These are phyloP conservation scores for Fusarium drepaniforme DNA, from an alignment of 2,329 filamentous ascomycete genomes.

Conservation along the genomic window DNA sequence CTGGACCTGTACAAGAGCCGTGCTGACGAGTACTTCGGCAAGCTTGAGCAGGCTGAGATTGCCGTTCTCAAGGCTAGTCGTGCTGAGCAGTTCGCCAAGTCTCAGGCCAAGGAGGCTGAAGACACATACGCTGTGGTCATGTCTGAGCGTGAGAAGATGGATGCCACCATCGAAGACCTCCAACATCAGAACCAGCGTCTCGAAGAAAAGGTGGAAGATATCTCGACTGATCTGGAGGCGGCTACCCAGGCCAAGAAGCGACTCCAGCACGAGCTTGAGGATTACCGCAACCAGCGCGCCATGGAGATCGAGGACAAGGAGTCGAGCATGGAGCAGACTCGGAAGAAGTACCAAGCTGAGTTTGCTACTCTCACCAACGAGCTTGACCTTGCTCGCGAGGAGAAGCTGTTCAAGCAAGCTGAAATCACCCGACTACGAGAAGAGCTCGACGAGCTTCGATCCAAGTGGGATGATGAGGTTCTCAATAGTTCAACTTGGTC, in stretches of 20 bases:
- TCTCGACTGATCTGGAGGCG: constrained; percentile 88
- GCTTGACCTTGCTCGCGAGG: constrained; percentile 92
- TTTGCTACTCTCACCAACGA: constrained; percentile 91
- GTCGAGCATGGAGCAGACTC: constrained; percentile 93
- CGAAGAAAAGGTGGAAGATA: constrained; percentile 91
- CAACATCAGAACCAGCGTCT: constrained; percentile 90
- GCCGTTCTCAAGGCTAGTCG: constrained; percentile 91
- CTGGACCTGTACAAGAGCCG: constrained; percentile 91
- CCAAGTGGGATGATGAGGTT: constrained; percentile 98
- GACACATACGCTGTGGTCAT: constrained; percentile 91
- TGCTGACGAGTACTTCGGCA: constrained; percentile 96
- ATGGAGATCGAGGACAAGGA: constrained; percentile 99
- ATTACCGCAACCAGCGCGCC: constrained; percentile 93
- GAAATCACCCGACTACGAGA: constrained; percentile 93
- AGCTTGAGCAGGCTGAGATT: constrained; percentile 96
- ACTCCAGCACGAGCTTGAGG: constrained; percentile 95
- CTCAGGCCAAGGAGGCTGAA: constrained; percentile 90
- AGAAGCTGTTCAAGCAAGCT: constrained; percentile 85
- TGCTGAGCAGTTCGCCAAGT: constrained; percentile 93
- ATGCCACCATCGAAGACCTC: constrained; percentile 87
- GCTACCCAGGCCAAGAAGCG: constrained; percentile 92
- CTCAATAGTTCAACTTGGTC: constrained; percentile 98
- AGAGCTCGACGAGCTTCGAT: constrained; percentile 92
- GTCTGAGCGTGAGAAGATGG: constrained; percentile 92
- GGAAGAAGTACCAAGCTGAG: constrained; percentile 97